Evolutionary conservation across 176 grass and related monocot species (phyloP), one percentile per base, ranked within the genome.

Genomic region (Hordeum marinum): DNA sequence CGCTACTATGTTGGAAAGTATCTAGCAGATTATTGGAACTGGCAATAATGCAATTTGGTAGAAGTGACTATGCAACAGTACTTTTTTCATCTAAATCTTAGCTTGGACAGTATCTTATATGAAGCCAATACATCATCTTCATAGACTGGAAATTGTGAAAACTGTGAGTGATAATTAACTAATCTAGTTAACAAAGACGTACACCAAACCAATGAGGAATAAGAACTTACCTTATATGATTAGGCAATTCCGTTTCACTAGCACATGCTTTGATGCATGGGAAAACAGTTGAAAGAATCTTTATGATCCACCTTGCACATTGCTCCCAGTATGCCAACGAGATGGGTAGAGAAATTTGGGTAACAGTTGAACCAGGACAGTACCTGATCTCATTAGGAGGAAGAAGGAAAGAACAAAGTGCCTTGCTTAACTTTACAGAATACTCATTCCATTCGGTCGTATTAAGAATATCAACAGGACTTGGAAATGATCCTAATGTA

Each of bases 241-340:
- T 91, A 61, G 90, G 93, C 77, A 98, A 86, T 76, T 92, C 87
- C 2, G 82, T 87, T 74, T 94, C 91, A 89, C 84, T 94, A 82
- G 88, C 84, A 85, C 96, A 98, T 63, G 93, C 93, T 77, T 98
- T 91, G 46, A 98, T 95, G 80, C 93, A 98, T 32, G 93, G 96
- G 77, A 95, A 94, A 80, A 92, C 93, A 78, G 96, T 98, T 48
- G 89, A 80, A 85, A 98, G 88, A 91, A 95, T 91, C 85, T 94
- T 98, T 72, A 98, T 92, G 55, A 95, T 87, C 93, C 96, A 98
- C 74, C 93, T 92, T 40, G 83, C 90, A 85, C 91, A 91, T 91
- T 95, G 96, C 66, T 98, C 96, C 89, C 96, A 94, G 85, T 95
- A 98, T 46, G 89, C 96, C 80, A 95, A 83, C 27, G 96, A 92